phyloP scores from a whole-genome alignment of 148 eudicot genomes.

The Diospyros kaki region DNA sequence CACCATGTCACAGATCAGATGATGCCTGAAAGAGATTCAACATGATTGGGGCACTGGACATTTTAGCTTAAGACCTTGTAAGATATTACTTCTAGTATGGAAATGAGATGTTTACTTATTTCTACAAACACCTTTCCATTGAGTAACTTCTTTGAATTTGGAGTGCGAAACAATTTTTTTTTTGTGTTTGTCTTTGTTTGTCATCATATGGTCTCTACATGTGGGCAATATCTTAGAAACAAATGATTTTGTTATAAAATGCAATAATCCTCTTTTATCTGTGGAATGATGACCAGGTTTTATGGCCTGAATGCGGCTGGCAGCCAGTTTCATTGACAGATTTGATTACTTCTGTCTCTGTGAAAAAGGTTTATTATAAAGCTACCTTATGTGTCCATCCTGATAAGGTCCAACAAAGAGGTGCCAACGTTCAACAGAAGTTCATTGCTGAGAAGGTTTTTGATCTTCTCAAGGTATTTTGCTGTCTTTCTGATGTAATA shows the following conservation, averaged over 20 bases:
- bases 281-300: conserved; percentile 46
- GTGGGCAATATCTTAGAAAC: background rate
- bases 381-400: conserved; percentile 90
- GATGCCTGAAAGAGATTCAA: background rate
- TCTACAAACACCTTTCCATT: background rate
- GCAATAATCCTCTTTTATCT: background rate
- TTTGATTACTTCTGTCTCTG: conserved; percentile 73
- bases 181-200: background rate
- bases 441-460: conserved; percentile 87
- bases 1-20: background rate
- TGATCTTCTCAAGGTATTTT: conserved; percentile 77
- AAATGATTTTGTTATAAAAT: background rate
- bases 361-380: conserved; percentile 68
- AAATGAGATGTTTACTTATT: background rate
- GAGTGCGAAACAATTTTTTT: background rate
- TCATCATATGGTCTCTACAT: background rate
- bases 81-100: background rate
- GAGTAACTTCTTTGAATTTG: too few relatives aligned
- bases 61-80: too few relatives aligned
- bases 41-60: background rate
- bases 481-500: background rate
- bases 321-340: conserved; percentile 70
- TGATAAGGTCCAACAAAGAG: conserved; percentile 92
- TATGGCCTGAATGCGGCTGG: conserved; percentile 91
- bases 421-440: conserved; percentile 69